A percentile compares a stretch with the other conserved stretches of the same genome.
Conservation (phyloP, 768 basidiomycete genomes). For the Tylopilus sp. region DNA sequence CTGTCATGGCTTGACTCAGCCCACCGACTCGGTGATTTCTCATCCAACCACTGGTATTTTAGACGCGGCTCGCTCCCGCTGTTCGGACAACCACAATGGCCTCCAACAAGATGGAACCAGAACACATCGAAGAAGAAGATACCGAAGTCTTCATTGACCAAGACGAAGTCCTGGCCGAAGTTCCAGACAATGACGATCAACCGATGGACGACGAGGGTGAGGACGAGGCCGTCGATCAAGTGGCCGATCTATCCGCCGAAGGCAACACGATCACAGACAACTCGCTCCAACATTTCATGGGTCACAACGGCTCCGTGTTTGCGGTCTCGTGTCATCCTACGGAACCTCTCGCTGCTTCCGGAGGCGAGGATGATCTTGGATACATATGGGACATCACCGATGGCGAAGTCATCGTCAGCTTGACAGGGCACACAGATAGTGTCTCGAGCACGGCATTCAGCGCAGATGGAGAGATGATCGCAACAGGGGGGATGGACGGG, state of each 20-base stretch:
- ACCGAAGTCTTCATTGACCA: slow-evolving; percentile 60
- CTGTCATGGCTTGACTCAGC: neutral
- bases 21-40: slow-evolving; percentile 24
- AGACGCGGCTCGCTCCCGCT: neutral
- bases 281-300: slow-evolving; percentile 64
- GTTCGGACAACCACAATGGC: slow-evolving; percentile 15
- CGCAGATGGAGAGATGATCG: slow-evolving; percentile 85
- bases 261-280: slow-evolving; percentile 51
- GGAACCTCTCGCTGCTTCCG: slow-evolving; percentile 78
- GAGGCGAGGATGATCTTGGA: slow-evolving; percentile 93
- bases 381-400: slow-evolving; percentile 90
- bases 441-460: slow-evolving; percentile 80
- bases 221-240: slow-evolving; percentile 48
- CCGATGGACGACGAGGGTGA: slow-evolving; percentile 71
- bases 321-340: slow-evolving; percentile 80
- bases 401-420: slow-evolving; percentile 75
- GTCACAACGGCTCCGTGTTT: slow-evolving; percentile 80
- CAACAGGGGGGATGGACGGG: slow-evolving; percentile 99
- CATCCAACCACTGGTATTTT: slow-evolving; percentile 7
- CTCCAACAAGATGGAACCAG: slow-evolving; percentile 37
- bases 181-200: slow-evolving; percentile 60
- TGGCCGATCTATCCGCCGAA: slow-evolving; percentile 40
- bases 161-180: slow-evolving; percentile 63
- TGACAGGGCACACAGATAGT: slow-evolving; percentile 92
- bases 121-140: slow-evolving; percentile 39